phyloP scores from a whole-genome alignment of 2,329 filamentous ascomycete genomes.

The Fusarium austroafricanum region DNA sequence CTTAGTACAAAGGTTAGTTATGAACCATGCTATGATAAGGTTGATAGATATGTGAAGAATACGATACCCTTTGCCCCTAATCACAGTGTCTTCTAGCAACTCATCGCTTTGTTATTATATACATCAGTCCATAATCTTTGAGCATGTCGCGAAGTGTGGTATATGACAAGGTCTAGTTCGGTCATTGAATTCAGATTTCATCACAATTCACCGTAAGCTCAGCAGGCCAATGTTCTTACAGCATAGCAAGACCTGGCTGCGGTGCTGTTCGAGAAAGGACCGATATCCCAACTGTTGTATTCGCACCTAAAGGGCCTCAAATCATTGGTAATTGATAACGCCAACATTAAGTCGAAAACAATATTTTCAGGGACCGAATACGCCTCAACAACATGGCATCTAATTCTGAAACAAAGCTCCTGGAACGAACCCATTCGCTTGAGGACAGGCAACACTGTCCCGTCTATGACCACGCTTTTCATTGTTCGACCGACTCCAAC shows the following conservation, averaged over 20 bases:
- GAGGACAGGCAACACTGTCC: conserved; percentile 23
- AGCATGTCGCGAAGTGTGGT: neutral
- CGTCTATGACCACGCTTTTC: conserved; percentile 42
- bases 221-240: neutral
- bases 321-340: neutral
- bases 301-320: neutral
- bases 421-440: neutral
- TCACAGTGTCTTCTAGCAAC: neutral
- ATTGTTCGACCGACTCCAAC: conserved; percentile 33
- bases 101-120: neutral
- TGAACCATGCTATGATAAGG: conserved; percentile 1
- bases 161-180: neutral
- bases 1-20: conserved; percentile 9
- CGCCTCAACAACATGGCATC: conserved; percentile 8
- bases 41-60: conserved; percentile 17
- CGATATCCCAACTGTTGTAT: neutral
- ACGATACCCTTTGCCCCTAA: neutral
- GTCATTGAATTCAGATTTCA: neutral
- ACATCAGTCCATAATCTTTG: neutral
- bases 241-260: neutral
- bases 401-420: conserved; percentile 27
- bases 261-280: neutral
- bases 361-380: neutral
- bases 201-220: neutral
- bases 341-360: neutral